A percentile compares a stretch with the other conserved stretches of the same genome.
Evolutionary conservation across 148 eudicot genomes (phyloP).

Genomic region (Talinum fruticosum): DNA sequence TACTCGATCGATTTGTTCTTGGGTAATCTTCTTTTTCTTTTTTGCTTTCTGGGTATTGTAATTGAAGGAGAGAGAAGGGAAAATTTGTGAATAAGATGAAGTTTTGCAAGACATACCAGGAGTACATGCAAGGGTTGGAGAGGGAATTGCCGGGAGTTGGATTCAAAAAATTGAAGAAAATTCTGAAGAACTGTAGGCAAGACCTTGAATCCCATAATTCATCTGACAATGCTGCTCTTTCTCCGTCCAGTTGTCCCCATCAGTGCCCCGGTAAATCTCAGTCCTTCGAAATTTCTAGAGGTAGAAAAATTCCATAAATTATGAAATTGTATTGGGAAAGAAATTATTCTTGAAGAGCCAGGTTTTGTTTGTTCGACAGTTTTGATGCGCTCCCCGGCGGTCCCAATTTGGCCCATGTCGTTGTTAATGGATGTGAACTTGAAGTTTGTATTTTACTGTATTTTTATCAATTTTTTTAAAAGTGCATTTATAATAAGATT

Average conservation of each 20-base stretch:
- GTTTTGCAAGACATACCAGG: conserved; percentile 84
- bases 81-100: conserved; percentile 46
- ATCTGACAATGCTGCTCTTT: conserved; percentile 3
- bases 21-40: not conserved
- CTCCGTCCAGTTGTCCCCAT: conserved; percentile 26
- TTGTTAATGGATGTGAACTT: not conserved
- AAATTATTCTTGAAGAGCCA: not conserved
- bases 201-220: conserved; percentile 34
- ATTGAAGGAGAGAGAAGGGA: not conserved
- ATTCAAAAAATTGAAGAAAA: conserved; percentile 83
- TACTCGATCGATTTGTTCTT: conserved; percentile 5
- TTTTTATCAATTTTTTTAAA: no score
- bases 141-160: conserved; percentile 67
- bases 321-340: not conserved
- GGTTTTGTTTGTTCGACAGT: not conserved
- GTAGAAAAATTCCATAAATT: not conserved
- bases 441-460: not conserved
- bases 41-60: not conserved
- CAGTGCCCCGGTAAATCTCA: conserved; percentile 34
- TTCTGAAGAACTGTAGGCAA: conserved; percentile 60
- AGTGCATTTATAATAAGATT: no score
- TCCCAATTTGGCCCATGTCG: not conserved
- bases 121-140: conserved; percentile 67
- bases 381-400: not conserved
- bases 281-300: not conserved